Evolutionary conservation across 1,284 basidiomycete genomes (phyloP), one percentile per base, ranked within the genome.

Genomic region (Mycosarcoma maydis): DNA sequence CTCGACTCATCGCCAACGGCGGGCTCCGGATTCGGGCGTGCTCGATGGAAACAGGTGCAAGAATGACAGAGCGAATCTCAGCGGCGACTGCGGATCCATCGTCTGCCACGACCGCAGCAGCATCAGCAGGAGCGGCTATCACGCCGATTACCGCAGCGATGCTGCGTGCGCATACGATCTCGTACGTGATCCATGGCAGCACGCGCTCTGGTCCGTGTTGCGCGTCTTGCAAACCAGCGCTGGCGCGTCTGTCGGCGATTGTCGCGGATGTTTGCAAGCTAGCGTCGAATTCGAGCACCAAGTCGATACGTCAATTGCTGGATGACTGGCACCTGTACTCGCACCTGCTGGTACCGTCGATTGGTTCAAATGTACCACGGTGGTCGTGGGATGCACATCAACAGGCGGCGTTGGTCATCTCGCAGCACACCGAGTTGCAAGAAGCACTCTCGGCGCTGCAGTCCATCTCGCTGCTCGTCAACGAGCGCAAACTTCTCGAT

Each of bases 341-440:
- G 0, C 11, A 29, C 27, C 52, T 61, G 10, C 43, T 61, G 8
- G 17, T 44, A 3, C 58, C 58, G n/a, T n/a, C n/a, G n/a, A n/a
- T n/a, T n/a, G n/a, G n/a, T n/a, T n/a, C n/a, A n/a, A n/a, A n/a
- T n/a, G n/a, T n/a, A n/a, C n/a, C n/a, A n/a, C n/a, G n/a, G n/a
- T n/a, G n/a, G n/a, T n/a, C 22, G n/a, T 62, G 59, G 52, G 47
- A 62, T 13, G 29, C 33, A 6, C 13, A 19, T 8, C 38, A 62
- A 29, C 59, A 62, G 23, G 4, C 44, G 3, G 7, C 16, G 13
- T 51, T 47, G 34, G 22, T 51, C n/a, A 23, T 62, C 6, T 40
- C 39, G 3, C 52, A 38, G 14, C 30, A 55, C 3, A 2, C 16
- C 0, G 59, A 62, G 9, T 23, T 62, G 9, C 9, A 22, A 0